Percentiles rank a stretch among this genome's conserved stretches.
Conservation (phyloP, 2,329 filamentous ascomycete genomes). For the Didymella pinodella region DNA sequence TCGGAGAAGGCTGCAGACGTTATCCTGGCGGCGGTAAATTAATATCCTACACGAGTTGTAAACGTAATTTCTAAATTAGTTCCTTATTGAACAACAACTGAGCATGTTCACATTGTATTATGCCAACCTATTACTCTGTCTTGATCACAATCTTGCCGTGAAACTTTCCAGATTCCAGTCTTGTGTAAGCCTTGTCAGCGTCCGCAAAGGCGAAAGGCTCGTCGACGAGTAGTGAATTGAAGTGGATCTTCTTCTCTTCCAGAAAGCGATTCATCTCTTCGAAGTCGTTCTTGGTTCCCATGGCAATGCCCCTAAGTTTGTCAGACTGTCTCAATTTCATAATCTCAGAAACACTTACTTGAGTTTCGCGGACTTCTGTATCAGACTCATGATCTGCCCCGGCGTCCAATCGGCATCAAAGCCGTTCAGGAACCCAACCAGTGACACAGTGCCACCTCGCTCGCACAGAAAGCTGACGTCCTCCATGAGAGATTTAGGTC, state of each 20-base stretch:
- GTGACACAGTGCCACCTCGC: slow-evolving; percentile 29
- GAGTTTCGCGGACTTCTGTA: slow-evolving; percentile 33
- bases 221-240: neutral
- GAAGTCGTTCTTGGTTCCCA: slow-evolving; percentile 10
- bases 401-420: slow-evolving; percentile 24
- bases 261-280: slow-evolving; percentile 11
- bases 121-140: neutral
- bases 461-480: slow-evolving; percentile 28
- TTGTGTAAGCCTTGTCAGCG: slow-evolving; percentile 2
- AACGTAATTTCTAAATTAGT: neutral
- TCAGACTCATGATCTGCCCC: slow-evolving; percentile 25
- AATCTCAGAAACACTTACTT: slow-evolving; percentile 23
- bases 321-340: neutral
- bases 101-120: neutral
- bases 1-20: slow-evolving; percentile 70
- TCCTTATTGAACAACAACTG: neutral
- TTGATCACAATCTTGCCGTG: slow-evolving; percentile 12
- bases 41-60: neutral
- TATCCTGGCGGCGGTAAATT: slow-evolving; percentile 51
- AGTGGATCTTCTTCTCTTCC: slow-evolving; percentile 9
- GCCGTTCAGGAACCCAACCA: slow-evolving; percentile 37
- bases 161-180: slow-evolving; percentile 2
- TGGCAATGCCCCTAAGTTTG: slow-evolving; percentile 3
- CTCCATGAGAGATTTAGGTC: slow-evolving; percentile 24
- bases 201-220: slow-evolving; percentile 7